Base-by-base conservation (phyloP, 176 grass and related monocot genomes). In the Sorghum bicolor region DNA sequence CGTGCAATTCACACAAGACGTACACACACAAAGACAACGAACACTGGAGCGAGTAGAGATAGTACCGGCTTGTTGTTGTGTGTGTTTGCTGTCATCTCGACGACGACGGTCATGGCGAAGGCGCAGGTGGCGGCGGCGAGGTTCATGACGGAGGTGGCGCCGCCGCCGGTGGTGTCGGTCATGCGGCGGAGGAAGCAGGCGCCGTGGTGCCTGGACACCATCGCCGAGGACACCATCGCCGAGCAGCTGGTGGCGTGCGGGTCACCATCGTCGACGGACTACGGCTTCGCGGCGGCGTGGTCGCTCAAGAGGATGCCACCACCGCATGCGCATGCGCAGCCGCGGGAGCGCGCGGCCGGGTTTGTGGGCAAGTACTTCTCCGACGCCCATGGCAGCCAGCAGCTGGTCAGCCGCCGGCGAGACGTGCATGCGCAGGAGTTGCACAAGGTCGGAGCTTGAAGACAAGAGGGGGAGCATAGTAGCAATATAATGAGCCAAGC, bases 121-220 rank as follows among this genome's bases (percentile, higher is more conserved):
- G 83, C 80, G 16, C 24, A n/a, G 67, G 65, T 36, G 65, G 19
- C 67, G 61, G 69, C 45, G 33, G 80, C 80, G 63, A 84, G 90
- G 84, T 85, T 91, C 75, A 70, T 85, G 74, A 96, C 79, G 33
- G 93, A 93, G 88, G 91, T 89, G 44, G 90, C 90, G 14, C 93
- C 93, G 10, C 41, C 90, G 68, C 77, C 75, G 82, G 60, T 96
- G 5, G 84, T 83, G 64, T 80, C 86, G 4, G 57, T 93, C 37
- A 80, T 89, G 88, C 87, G 93, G 60, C 74, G 67, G 45, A 36
- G 62, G 77, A 93, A 89, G 32, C 32, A 33, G 80, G 80, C 63
- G 39, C 17, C 78, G 12, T 87, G 52, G 53, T 75, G 57, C 74
- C 88, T 96, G 22, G 90, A 92, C 64, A 91, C 90, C 10, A 96